Evolutionary conservation across 176 grass and related monocot species (phyloP).

Genomic region (Cenchrus fungigraminus): DNA sequence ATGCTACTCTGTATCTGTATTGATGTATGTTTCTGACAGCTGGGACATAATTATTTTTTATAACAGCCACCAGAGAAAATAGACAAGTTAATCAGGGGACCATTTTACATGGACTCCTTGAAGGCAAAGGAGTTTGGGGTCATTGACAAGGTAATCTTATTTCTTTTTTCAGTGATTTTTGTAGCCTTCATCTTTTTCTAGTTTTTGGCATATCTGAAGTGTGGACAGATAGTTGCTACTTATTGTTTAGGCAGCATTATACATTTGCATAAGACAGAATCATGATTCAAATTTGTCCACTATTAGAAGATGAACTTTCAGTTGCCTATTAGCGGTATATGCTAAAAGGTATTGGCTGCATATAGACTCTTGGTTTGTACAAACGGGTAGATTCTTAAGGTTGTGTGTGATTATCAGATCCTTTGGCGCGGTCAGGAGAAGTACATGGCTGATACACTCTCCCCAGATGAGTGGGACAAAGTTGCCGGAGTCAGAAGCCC

Average conservation of each 20-base stretch:
- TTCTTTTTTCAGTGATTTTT: slow-evolving; percentile 17
- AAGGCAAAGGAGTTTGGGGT: slow-evolving; percentile 95
- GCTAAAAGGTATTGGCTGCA: neutral
- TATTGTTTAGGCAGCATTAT: neutral
- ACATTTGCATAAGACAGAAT: neutral
- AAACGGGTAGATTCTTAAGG: slow-evolving; percentile 8
- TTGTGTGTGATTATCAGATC: slow-evolving; percentile 60
- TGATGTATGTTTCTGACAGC: slow-evolving; percentile 1
- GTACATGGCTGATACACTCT: slow-evolving; percentile 78
- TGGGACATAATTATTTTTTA: slow-evolving; percentile 35
- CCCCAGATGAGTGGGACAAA: slow-evolving; percentile 67
- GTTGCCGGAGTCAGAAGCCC: slow-evolving; percentile 58
- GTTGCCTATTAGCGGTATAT: neutral
- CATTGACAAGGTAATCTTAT: slow-evolving; percentile 87
- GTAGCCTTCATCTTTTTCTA: neutral
- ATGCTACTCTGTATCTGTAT: neutral
- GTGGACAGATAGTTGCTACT: neutral
- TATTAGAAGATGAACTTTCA: neutral
- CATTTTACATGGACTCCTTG: slow-evolving; percentile 78
- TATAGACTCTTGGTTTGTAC: neutral
- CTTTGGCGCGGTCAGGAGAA: slow-evolving; percentile 75
- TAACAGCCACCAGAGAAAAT: slow-evolving; percentile 76
- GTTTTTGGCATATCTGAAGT: slow-evolving; percentile 29
- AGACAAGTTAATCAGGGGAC: slow-evolving; percentile 70
- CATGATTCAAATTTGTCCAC: neutral